A percentile compares a stretch with the other conserved stretches of the same genome.
Conservation (phyloP, 345 rosid species). For the Populus tremula region DNA sequence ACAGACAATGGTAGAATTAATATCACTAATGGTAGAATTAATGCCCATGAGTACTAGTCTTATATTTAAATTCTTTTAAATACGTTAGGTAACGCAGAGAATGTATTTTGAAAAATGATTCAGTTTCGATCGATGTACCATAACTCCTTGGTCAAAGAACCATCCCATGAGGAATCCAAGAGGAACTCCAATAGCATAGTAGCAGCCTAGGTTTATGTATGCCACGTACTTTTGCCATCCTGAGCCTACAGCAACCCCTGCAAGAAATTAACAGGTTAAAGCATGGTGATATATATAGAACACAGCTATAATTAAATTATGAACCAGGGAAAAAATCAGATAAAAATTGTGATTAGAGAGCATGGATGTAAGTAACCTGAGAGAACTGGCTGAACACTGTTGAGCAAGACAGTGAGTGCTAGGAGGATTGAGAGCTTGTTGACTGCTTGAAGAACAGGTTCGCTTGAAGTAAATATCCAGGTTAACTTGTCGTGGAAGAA, state of each 20-base stretch:
- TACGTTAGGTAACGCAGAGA: too few relatives aligned
- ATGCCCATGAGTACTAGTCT: background rate
- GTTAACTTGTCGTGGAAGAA: conserved; percentile 41
- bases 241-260: conserved; percentile 94
- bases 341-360: too few relatives aligned
- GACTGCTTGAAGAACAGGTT: conserved; percentile 53
- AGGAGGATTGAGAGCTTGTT: conserved; percentile 54
- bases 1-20: background rate
- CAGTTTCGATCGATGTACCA: conserved; percentile 37
- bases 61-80: too few relatives aligned
- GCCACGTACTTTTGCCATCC: conserved; percentile 96
- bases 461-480: conserved; percentile 58
- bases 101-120: too few relatives aligned
- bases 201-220: conserved; percentile 83
- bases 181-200: conserved; percentile 70
- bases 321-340: too few relatives aligned
- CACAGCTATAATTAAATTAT: too few relatives aligned
- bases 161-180: conserved; percentile 88
- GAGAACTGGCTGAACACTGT: conserved; percentile 82
- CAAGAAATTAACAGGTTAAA: background rate
- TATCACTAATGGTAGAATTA: too few relatives aligned
- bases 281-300: background rate
- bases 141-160: conserved; percentile 65
- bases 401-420: conserved; percentile 76
- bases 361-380: conserved; percentile 40